These are phyloP conservation scores for Nakazawaea ambrosiae DNA, from an alignment of 805 yeast species.

Conservation along the genomic window DNA sequence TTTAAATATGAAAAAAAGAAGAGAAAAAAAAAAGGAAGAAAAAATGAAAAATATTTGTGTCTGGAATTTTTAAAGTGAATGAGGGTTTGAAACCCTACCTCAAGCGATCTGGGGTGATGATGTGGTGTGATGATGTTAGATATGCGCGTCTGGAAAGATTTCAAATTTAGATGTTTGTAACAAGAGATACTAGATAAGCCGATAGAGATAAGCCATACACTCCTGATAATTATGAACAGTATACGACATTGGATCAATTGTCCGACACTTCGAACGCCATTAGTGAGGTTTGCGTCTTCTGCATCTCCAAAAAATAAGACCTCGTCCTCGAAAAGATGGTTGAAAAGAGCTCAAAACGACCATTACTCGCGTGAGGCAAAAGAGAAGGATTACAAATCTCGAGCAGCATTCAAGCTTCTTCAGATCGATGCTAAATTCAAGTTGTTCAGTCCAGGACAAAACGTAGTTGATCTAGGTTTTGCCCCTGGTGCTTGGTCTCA, in stretches of 20 bases:
- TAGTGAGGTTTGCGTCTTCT: no score
- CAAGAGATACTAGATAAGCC: no score
- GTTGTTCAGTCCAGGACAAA: constrained; percentile 42
- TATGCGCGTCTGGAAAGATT: no score
- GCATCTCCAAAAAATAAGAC: constrained; percentile 20
- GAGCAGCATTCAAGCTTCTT: constrained; percentile 86
- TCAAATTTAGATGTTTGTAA: no score
- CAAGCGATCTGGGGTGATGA: not conserved
- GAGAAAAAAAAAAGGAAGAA: no score
- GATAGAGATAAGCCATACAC: no score
- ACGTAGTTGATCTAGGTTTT: constrained; percentile 82
- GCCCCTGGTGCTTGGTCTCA: constrained; percentile 97
- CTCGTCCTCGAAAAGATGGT: constrained; percentile 65
- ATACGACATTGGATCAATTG: no score
- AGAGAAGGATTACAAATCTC: constrained; percentile 53
- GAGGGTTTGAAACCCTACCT: constrained; percentile 1
- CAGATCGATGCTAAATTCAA: constrained; percentile 64
- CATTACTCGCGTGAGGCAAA: constrained; percentile 61
- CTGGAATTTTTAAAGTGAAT: not conserved
- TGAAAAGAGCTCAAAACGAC: constrained; percentile 63
- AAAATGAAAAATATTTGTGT: constrained; percentile 1
- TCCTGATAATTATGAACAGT: no score
- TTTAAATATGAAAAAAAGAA: no score
- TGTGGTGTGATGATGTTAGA: no score
- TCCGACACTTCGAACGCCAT: no score